phyloP scores from a whole-genome alignment of 495 filamentous ascomycete species.

The Pyrenula aspistea region DNA sequence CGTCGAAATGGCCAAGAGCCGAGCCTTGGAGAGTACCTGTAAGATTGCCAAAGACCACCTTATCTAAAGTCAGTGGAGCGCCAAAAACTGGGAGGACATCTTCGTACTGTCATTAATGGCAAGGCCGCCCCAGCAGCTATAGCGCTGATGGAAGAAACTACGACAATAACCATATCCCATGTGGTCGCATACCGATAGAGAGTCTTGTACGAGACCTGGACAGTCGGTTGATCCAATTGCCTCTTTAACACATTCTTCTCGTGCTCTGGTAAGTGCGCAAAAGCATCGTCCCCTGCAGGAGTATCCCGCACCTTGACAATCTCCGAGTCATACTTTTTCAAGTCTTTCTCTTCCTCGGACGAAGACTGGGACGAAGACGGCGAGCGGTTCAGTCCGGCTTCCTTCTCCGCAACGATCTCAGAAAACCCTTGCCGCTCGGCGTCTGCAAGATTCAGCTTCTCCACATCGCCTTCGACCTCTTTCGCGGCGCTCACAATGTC shows the following conservation, averaged over 20 bases:
- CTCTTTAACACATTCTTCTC: conserved; percentile 56
- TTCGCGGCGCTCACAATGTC: not conserved
- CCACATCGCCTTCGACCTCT: not conserved
- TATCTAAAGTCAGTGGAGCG: conserved; percentile 40
- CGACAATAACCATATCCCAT: conserved; percentile 56
- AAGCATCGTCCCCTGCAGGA: conserved; percentile 22
- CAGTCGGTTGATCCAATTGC: conserved; percentile 57
- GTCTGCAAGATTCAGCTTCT: not conserved
- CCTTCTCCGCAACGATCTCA: not conserved
- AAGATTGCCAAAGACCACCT: conserved; percentile 25
- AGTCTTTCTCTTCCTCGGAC: not conserved
- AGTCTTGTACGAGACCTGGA: conserved; percentile 50
- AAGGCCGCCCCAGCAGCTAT: conserved; percentile 60
- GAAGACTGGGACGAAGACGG: not conserved
- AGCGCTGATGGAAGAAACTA: conserved; percentile 42
- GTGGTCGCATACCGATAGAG: conserved; percentile 57
- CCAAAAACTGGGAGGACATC: not conserved
- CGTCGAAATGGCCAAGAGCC: not conserved
- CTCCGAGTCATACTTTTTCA: not conserved
- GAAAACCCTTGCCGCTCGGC: not conserved
- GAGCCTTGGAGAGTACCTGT: conserved; percentile 1
- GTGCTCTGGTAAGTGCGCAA: conserved; percentile 21
- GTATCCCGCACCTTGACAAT: not conserved
- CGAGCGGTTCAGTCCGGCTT: not conserved
- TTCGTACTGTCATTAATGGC: conserved; percentile 20